Evolutionary conservation across 2,329 filamentous ascomycete genomes (phyloP).

Genomic region (Chrysoporthe austroafricana): DNA sequence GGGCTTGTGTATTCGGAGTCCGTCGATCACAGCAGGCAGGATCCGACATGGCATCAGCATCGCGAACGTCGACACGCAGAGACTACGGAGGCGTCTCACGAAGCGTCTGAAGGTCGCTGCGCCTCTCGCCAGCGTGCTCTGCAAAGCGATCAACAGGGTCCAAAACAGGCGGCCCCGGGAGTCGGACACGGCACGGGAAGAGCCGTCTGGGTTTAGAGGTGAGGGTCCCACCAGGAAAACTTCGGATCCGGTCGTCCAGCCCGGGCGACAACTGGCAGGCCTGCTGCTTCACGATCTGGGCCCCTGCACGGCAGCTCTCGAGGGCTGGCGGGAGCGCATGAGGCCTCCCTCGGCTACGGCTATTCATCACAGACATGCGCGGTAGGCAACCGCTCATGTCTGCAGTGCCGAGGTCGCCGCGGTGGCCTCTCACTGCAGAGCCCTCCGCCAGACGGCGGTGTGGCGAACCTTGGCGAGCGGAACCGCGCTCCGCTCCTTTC

Average conservation of each 20-base stretch:
- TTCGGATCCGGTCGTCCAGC: neutral
- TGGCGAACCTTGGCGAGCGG: neutral
- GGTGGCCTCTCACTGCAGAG: too few relatives aligned
- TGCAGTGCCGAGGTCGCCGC: too few relatives aligned
- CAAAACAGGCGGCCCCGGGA: neutral
- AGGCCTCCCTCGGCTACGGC: too few relatives aligned
- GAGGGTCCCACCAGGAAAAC: neutral
- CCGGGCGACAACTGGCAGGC: neutral
- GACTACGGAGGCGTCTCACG: neutral
- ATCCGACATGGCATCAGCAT: too few relatives aligned
- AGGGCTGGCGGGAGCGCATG: too few relatives aligned
- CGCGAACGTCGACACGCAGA: neutral
- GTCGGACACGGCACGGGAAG: slow-evolving; percentile 9
- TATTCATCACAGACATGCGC: too few relatives aligned
- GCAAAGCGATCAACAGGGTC: neutral
- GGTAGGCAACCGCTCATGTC: too few relatives aligned
- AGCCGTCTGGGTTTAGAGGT: neutral
- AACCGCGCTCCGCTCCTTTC: neutral
- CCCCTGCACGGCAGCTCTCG: too few relatives aligned
- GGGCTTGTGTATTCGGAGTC: too few relatives aligned
- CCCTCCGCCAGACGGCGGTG: neutral
- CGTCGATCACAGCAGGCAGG: neutral
- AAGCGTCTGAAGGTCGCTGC: neutral
- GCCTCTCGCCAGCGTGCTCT: neutral
- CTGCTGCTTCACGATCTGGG: too few relatives aligned